Evolutionary conservation across 345 rosid species (phyloP), one percentile per base, ranked within the genome.

Genomic region (Leavenworthia alabamica): DNA sequence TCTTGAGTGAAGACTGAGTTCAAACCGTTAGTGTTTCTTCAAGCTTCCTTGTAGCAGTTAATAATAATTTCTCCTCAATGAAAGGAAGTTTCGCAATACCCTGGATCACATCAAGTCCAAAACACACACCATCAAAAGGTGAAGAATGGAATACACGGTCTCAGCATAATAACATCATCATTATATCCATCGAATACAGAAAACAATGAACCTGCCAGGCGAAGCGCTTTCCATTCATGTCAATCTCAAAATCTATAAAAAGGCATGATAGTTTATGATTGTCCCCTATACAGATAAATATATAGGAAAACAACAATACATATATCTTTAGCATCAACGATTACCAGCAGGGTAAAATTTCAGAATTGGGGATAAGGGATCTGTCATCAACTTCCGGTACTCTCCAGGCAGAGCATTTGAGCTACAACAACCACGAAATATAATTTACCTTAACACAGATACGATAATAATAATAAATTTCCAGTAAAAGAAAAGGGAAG

Each of bases 151-250:
- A 28, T 46, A 60, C 2, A 45, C 15, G 49, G 56, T 37, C 47
- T 54, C 35, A 23, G 32, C 28, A 27, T 47, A 52, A 47, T 41
- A 63, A 15, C 33, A 68, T 17, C 6, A 22, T 55, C 41, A 64
- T 66, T 46, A 47, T 16, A 78, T 35, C 16, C 42, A 62, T 66
- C 65, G 27, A 63, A 60, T 12, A 58, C 20, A 64, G 46, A 42
- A 10, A 72, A 33, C 15, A 22, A 64, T 15, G 32, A 63, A 90
- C 99, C 99, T 94, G 99, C 97, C 97, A 94, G 14, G 97, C 80
- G 31, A 86, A 90, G 59, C 94, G 96, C 76, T 94, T 94, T 32
- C 99, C 99, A 71, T 90, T 89, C 99, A 94, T 88, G 81, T 94
- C 99, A 55, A 88, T 70, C 72, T 88, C 93, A 79, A 94, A 90